Percentiles rank a stretch among this genome's conserved stretches.
Evolutionary conservation across 371 early-diverging fungal genomes (phyloP).

Genomic region (Gilbertella persicaria): DNA sequence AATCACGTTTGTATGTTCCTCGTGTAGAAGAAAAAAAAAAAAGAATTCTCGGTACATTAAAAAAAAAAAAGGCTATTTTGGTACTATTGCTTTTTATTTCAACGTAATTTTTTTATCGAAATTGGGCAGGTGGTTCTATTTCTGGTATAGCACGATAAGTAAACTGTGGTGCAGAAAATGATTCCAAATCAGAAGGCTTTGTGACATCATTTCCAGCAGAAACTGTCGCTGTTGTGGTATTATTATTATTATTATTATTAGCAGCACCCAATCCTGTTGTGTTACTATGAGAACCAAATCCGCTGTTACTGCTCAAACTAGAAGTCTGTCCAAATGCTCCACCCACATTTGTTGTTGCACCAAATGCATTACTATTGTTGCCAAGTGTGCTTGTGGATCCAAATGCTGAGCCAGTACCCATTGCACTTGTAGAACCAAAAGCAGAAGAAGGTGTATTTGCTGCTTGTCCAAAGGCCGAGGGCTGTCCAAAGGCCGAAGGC

Average conservation of each 20-base stretch:
- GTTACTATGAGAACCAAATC: slow-evolving; percentile 4
- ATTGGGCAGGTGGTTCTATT: slow-evolving; percentile 48
- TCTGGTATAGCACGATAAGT: slow-evolving; percentile 48
- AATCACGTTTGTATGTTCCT: too few relatives aligned
- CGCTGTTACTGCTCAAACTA: slow-evolving; percentile 23
- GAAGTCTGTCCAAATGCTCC: slow-evolving; percentile 35
- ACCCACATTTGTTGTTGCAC: slow-evolving; percentile 1
- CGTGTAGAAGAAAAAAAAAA: too few relatives aligned
- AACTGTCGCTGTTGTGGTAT: not conserved
- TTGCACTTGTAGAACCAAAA: slow-evolving; percentile 23
- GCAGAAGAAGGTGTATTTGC: slow-evolving; percentile 13
- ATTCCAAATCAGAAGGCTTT: slow-evolving; percentile 31
- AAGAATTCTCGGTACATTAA: too few relatives aligned
- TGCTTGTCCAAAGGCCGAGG: slow-evolving; percentile 27
- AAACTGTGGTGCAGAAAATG: slow-evolving; percentile 44
- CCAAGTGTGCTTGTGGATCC: slow-evolving; percentile 18
- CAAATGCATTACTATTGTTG: slow-evolving; percentile 29
- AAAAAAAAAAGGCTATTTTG: too few relatives aligned
- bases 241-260: not conserved
- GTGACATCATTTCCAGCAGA: slow-evolving; percentile 13
- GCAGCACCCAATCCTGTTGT: slow-evolving; percentile 11
- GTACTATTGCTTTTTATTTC: too few relatives aligned
- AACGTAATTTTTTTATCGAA: slow-evolving; percentile 7
- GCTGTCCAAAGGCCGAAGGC: slow-evolving; percentile 6
- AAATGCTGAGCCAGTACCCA: slow-evolving; percentile 23